Conservation (phyloP, 495 filamentous ascomycete species). For the Lichina pygmaea region DNA sequence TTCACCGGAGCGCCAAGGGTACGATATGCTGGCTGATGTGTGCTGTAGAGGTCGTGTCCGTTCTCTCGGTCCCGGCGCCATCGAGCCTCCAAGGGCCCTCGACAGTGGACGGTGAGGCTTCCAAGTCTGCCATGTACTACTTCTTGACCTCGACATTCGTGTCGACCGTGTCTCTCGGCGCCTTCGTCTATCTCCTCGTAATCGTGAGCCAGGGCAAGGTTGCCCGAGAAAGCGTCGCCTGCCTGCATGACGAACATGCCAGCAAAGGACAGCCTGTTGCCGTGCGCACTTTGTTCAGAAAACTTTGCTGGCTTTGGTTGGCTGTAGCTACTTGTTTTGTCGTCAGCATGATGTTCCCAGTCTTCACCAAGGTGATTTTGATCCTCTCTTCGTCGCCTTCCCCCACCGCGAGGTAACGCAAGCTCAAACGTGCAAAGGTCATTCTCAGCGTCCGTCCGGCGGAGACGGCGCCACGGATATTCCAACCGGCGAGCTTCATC, state of each 20-base stretch:
- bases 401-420: not conserved
- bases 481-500: constrained; percentile 52
- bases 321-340: constrained; percentile 54
- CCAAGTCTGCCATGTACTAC: constrained; percentile 61
- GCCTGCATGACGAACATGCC: constrained; percentile 9
- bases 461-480: constrained; percentile 28
- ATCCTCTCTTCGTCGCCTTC: constrained; percentile 13
- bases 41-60: constrained; percentile 38
- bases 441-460: constrained; percentile 20
- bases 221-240: constrained; percentile 9
- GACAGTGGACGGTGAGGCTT: constrained; percentile 11
- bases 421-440: not conserved
- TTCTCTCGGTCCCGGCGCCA: constrained; percentile 31
- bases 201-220: constrained; percentile 15
- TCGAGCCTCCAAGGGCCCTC: constrained; percentile 2
- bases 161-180: constrained; percentile 24
- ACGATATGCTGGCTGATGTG: not conserved
- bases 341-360: constrained; percentile 81
- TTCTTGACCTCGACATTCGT: constrained; percentile 66
- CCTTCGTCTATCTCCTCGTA: constrained; percentile 33
- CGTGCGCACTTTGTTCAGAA: constrained; percentile 37
- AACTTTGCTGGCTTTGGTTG: constrained; percentile 41
- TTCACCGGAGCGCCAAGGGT: not conserved
- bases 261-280: constrained; percentile 23
- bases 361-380: constrained; percentile 62